Evolutionary conservation across 805 yeast species (phyloP).

Genomic region (Candida glaebosa): DNA sequence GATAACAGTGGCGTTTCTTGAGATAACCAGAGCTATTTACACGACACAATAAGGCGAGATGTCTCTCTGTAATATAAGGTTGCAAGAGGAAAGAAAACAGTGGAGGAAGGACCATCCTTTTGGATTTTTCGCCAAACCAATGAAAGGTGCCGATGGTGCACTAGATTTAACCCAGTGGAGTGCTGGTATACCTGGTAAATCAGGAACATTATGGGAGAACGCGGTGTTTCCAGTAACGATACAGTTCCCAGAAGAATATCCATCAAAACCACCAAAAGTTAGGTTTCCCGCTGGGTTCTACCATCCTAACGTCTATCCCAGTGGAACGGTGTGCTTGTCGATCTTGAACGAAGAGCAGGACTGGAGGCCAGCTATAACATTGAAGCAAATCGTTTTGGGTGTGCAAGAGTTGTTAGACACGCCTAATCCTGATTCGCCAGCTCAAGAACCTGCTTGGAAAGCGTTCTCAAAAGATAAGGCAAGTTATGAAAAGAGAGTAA

Average conservation of each 20-base stretch:
- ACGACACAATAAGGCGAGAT: too few species aligned
- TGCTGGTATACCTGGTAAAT: slow-evolving; percentile 94
- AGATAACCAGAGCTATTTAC: too few species aligned
- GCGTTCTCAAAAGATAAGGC: slow-evolving; percentile 69
- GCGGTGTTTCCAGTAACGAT: slow-evolving; percentile 87
- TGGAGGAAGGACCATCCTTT: slow-evolving; percentile 99
- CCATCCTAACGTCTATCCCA: slow-evolving; percentile 97
- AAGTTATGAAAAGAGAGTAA: slow-evolving; percentile 71
- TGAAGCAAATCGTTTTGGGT: slow-evolving; percentile 86
- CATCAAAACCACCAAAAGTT: slow-evolving; percentile 95
- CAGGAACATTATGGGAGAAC: slow-evolving; percentile 81
- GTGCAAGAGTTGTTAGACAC: slow-evolving; percentile 85
- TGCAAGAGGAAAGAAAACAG: slow-evolving; percentile 93
- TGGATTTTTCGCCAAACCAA: slow-evolving; percentile 93
- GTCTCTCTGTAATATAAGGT: slow-evolving; percentile 72
- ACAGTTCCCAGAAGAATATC: slow-evolving; percentile 85
- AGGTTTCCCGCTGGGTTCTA: slow-evolving; percentile 85
- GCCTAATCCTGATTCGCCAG: slow-evolving; percentile 95
- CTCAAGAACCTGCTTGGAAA: slow-evolving; percentile 96
- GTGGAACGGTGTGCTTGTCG: slow-evolving; percentile 92
- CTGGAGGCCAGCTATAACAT: slow-evolving; percentile 96
- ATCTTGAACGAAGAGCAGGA: slow-evolving; percentile 93
- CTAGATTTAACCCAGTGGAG: slow-evolving; percentile 85
- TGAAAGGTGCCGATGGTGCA: slow-evolving; percentile 74
- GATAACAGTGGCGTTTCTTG: too few species aligned